Conservation (phyloP, 345 rosid species). For the Conringia planisiliqua region DNA sequence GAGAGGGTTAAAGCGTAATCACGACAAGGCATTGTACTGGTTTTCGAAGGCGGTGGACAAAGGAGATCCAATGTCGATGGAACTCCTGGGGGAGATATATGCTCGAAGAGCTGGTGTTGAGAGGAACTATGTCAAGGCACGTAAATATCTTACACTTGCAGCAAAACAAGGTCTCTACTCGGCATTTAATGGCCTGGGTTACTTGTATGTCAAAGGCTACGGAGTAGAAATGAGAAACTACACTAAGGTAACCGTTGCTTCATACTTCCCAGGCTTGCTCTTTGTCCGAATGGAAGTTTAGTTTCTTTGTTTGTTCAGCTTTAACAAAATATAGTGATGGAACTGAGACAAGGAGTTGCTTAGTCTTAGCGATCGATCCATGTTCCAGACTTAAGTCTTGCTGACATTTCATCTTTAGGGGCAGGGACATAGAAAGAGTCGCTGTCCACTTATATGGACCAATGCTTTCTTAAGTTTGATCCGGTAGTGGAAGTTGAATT, state of each 20-base stretch:
- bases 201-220: slow-evolving; percentile 88
- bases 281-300: neutral
- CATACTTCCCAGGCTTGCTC: too few relatives aligned
- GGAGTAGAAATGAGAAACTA: slow-evolving; percentile 92
- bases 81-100: slow-evolving; percentile 92
- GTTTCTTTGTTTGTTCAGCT: neutral
- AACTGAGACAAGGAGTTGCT: neutral
- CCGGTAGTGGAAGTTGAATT: too few relatives aligned
- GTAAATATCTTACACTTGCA: slow-evolving; percentile 85
- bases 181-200: slow-evolving; percentile 91
- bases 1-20: slow-evolving; percentile 89
- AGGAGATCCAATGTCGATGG: slow-evolving; percentile 91
- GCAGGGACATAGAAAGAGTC: too few relatives aligned
- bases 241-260: slow-evolving; percentile 49
- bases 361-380: neutral
- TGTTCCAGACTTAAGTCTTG: neutral
- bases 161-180: slow-evolving; percentile 70
- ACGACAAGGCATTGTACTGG: slow-evolving; percentile 79
- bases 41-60: slow-evolving; percentile 78
- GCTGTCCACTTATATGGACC: too few relatives aligned
- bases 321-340: neutral
- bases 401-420: too few relatives aligned
- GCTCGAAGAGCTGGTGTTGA: slow-evolving; percentile 97
- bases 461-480: too few relatives aligned
- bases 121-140: slow-evolving; percentile 84